phyloP scores from a whole-genome alignment of 352 stramenopile species.

The Halophytophthora batemanensis region DNA sequence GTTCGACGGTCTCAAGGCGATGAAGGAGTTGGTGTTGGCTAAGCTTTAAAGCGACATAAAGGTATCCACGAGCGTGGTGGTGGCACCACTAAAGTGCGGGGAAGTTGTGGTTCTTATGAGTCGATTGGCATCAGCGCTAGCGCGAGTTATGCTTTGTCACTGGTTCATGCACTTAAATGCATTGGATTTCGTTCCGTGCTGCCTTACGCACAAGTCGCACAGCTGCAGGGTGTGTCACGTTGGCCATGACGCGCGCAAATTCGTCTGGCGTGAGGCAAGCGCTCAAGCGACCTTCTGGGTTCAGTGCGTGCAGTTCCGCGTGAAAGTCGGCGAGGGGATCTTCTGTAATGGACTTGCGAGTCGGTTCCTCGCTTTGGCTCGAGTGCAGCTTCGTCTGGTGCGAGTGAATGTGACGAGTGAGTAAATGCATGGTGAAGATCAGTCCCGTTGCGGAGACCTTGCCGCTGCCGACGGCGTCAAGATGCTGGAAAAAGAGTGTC shows the following conservation, averaged over 20 bases:
- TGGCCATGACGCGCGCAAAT: conserved; percentile 33
- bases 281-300: conserved; percentile 11
- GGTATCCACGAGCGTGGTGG: background rate
- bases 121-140: background rate
- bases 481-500: conserved; percentile 41
- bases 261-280: conserved; percentile 21
- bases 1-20: conserved; percentile 74
- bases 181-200: conserved; percentile 49
- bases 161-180: conserved; percentile 31
- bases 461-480: conserved; percentile 47
- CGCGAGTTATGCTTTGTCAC: background rate
- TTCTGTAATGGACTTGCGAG: background rate
- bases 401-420: conserved; percentile 42
- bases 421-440: conserved; percentile 28
- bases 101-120: too few species aligned
- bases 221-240: conserved; percentile 30
- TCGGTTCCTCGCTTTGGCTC: background rate
- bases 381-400: background rate
- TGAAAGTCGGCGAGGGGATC: conserved; percentile 16
- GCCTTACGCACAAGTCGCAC: conserved; percentile 52
- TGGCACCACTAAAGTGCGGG: too few species aligned
- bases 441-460: conserved; percentile 45
- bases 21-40: conserved; percentile 44
- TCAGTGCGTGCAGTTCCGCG: conserved; percentile 15
- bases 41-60: conserved; percentile 21